phyloP scores from a whole-genome alignment of 2,329 filamentous ascomycete genomes.

The Fusarium gaditjirri region DNA sequence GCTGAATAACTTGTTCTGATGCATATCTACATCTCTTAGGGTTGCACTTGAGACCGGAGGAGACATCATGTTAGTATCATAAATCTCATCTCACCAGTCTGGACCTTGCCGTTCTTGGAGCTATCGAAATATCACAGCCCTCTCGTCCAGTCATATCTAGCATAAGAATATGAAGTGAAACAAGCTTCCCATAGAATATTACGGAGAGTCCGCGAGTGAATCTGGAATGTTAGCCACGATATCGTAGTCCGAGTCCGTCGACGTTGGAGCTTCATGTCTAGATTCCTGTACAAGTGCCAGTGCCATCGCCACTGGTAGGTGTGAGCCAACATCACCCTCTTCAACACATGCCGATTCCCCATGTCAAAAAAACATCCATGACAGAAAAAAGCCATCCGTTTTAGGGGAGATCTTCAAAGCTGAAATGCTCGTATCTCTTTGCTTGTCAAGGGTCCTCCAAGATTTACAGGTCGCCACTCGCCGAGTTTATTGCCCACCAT shows the following conservation, averaged over 20 bases:
- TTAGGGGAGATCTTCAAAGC: slow-evolving; percentile 15
- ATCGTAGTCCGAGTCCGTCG: neutral
- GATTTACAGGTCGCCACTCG: slow-evolving; percentile 32
- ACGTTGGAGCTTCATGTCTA: slow-evolving; percentile 2
- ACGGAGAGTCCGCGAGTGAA: neutral
- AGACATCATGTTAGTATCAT: slow-evolving; percentile 19
- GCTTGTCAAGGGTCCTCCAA: slow-evolving; percentile 6
- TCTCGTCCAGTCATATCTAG: neutral
- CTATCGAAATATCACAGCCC: neutral
- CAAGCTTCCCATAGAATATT: slow-evolving; percentile 2
- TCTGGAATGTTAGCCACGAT: neutral
- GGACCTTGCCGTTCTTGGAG: slow-evolving; percentile 5
- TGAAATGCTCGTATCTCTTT: slow-evolving; percentile 19
- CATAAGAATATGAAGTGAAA: neutral
- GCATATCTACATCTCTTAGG: neutral
- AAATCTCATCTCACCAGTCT: slow-evolving; percentile 34
- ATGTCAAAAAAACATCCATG: neutral
- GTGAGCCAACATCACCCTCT: slow-evolving; percentile 9
- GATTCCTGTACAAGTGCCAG: neutral
- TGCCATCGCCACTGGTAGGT: slow-evolving; percentile 3
- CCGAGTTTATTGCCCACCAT: slow-evolving; percentile 26
- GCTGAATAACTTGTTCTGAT: slow-evolving; percentile 26
- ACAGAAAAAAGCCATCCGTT: neutral
- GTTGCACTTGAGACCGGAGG: slow-evolving; percentile 20
- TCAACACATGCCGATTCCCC: slow-evolving; percentile 19